Evolutionary conservation across 208 protist genomes (phyloP), one percentile per base, ranked within the genome.

Genomic region (Acanthamoeba quina): DNA sequence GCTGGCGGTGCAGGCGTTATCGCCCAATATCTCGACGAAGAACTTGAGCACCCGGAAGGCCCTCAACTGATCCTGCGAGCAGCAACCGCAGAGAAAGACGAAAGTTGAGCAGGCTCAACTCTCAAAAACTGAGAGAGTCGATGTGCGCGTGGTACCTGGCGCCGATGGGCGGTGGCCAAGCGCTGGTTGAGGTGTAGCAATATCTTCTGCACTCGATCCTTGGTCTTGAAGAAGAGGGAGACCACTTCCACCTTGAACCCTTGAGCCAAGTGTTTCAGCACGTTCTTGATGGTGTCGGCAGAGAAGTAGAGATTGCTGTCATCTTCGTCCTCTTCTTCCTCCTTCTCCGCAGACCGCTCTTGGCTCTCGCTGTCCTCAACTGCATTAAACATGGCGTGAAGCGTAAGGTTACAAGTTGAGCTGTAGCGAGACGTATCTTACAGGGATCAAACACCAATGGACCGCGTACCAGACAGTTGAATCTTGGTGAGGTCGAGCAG

Each of bases 151-250:
- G 29, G 49, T 62, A 88, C 80, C n/a, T 90, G 83, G 7, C 49
- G 41, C 11, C 89, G 60, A 37, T 93, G 89, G 6, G 89, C 26
- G 6, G 24, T 47, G 9, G 89, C 89, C 21, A 93, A n/a, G n/a
- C 49, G 21, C 44, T 93, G 49, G 49, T 93, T 93, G n/a, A 93
- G 47, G n/a, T 93, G 89, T 6, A 93, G 89, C 66, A 93, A 41
- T 44, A 93, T 93, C 24, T 93, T 93, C 47, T 93, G 89, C 68
- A 93, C 89, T 4, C 89, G 89, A 2, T 93, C 89, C 31, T 74
- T 80, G 2, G 58, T 93, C 31, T 93, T 93, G 54, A 93, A 93
- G 64, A 93, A 80, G 19, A 93, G 89, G 10, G 41, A 52, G 2
- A 93, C 89, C 4, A 64, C 68, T 15, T 47, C 68, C 21, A 93